These are phyloP conservation scores for Eucalyptus urophylla DNA, from an alignment of 345 rosid species.

Conservation along the genomic window DNA sequence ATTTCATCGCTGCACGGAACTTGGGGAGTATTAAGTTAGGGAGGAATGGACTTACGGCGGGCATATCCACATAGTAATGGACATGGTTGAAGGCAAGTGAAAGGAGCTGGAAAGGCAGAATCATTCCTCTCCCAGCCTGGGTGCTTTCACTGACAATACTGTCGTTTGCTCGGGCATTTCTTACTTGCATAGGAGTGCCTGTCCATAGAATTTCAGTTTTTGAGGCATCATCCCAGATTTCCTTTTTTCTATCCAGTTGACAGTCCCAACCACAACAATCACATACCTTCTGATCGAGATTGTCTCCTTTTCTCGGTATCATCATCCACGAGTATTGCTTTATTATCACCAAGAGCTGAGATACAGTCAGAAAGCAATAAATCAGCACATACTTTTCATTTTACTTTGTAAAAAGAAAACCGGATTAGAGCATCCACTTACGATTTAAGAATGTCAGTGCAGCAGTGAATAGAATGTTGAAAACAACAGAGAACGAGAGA, in stretches of 20 bases:
- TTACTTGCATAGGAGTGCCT: neutral
- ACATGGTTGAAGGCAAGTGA: constrained; percentile 20
- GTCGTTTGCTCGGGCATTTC: neutral
- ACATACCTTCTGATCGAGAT: neutral
- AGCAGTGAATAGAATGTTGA: constrained; percentile 20
- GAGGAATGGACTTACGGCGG: too few species aligned
- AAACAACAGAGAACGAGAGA: constrained; percentile 17
- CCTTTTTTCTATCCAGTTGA: neutral
- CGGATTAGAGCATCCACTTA: constrained; percentile 4
- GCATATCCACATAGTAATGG: neutral
- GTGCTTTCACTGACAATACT: neutral
- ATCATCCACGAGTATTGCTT: neutral
- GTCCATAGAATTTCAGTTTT: neutral
- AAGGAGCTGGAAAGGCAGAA: constrained; percentile 24
- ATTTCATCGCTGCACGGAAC: neutral
- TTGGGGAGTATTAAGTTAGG: neutral
- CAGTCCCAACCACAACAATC: neutral
- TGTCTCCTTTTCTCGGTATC: neutral
- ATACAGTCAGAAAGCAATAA: neutral
- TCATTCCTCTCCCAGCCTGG: constrained; percentile 16
- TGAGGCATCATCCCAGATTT: neutral
- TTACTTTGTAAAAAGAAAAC: neutral
- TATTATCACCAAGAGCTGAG: constrained; percentile 3
- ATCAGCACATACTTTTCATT: neutral
- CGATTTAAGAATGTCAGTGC: constrained; percentile 43